phyloP scores from a whole-genome alignment of 805 yeast species.

The Myxozyma sirexii region DNA sequence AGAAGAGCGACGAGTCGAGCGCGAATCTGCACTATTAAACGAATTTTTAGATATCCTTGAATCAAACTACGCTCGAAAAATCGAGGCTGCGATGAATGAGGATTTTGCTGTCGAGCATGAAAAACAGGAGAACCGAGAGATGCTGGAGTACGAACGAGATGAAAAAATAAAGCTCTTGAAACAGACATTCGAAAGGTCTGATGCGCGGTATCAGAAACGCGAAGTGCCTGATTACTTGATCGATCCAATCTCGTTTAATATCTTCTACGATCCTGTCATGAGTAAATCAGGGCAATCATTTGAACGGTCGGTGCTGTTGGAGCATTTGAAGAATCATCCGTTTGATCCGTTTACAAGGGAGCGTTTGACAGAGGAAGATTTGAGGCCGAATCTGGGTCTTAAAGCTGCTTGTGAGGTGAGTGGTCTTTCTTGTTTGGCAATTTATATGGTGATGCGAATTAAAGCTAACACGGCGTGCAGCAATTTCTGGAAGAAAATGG shows the following conservation, averaged over 20 bases:
- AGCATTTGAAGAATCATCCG: slow-evolving; percentile 44
- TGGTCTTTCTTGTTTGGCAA: too few species aligned
- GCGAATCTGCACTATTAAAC: slow-evolving; percentile 34
- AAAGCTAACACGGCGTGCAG: background rate
- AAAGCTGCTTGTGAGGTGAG: slow-evolving; percentile 45
- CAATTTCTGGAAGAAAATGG: slow-evolving; percentile 35
- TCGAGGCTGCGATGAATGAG: slow-evolving; percentile 21
- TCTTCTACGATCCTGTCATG: slow-evolving; percentile 50
- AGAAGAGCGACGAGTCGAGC: slow-evolving; percentile 36
- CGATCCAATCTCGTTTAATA: slow-evolving; percentile 49
- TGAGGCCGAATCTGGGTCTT: slow-evolving; percentile 49
- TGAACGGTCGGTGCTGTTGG: slow-evolving; percentile 46
- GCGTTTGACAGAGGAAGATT: slow-evolving; percentile 43
- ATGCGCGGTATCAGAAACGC: slow-evolving; percentile 27
- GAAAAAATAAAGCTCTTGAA: slow-evolving; percentile 33
- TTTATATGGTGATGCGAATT: too few species aligned
- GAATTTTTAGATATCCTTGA: slow-evolving; percentile 37
- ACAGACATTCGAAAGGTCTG: slow-evolving; percentile 36
- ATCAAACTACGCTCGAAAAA: slow-evolving; percentile 12
- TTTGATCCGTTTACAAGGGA: slow-evolving; percentile 50
- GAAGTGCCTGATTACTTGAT: slow-evolving; percentile 46
- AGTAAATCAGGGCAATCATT: slow-evolving; percentile 50
- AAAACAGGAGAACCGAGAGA: slow-evolving; percentile 33
- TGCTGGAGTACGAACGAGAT: slow-evolving; percentile 27
- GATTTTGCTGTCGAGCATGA: slow-evolving; percentile 28